These are phyloP conservation scores for Glycyrrhiza uralensis DNA, from an alignment of 306 rosid species.

Conservation along the genomic window DNA sequence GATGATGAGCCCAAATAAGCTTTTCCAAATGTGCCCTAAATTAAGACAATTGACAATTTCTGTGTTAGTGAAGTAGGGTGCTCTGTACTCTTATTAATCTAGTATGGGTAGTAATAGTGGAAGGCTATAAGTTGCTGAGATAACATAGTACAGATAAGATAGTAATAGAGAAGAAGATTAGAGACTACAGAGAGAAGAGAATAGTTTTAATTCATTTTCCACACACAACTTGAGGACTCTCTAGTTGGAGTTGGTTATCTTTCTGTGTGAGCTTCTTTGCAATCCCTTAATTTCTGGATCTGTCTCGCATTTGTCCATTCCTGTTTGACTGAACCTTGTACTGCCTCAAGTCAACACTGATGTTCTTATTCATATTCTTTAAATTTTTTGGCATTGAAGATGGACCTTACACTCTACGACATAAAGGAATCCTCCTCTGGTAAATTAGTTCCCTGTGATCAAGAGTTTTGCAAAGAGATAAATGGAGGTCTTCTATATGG, in stretches of 20 bases:
- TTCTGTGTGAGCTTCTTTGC: not conserved
- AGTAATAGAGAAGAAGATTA: not conserved
- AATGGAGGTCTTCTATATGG: constrained; percentile 74
- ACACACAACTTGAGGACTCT: not conserved
- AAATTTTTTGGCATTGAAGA: constrained; percentile 38
- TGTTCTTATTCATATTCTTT: constrained; percentile 16
- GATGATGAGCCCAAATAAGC: no score
- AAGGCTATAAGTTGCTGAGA: not conserved
- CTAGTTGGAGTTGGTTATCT: not conserved
- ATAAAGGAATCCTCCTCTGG: constrained; percentile 68
- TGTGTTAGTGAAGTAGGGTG: not conserved
- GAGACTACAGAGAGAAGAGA: not conserved
- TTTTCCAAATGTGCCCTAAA: no score
- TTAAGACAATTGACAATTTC: not conserved
- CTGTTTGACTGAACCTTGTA: not conserved
- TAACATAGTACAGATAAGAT: not conserved
- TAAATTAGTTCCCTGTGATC: constrained; percentile 66
- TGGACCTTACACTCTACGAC: constrained; percentile 77
- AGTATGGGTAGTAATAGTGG: not conserved
- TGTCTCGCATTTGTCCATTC: not conserved
- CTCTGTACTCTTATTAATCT: not conserved
- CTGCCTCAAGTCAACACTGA: not conserved
- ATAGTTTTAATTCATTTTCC: not conserved
- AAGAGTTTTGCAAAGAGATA: constrained; percentile 70
- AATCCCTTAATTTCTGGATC: not conserved